Evolutionary conservation across 2,329 filamentous ascomycete genomes (phyloP).

Genomic region (Penicillium nordicum): DNA sequence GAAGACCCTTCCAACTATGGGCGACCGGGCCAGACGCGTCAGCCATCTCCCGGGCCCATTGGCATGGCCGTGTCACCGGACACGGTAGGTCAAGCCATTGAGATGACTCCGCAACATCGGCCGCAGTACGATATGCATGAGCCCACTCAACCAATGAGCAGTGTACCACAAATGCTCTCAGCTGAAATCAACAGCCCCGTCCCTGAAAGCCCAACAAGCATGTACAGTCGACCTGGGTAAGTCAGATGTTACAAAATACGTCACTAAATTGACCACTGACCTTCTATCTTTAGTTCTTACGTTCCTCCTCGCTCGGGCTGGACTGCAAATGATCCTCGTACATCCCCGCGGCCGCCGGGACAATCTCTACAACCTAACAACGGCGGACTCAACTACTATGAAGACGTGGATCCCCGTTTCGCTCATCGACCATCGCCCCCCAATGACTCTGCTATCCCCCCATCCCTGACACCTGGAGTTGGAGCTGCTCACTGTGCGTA

Average conservation of each 20-base stretch:
- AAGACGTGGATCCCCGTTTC: slow-evolving; percentile 90
- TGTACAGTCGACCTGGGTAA: slow-evolving; percentile 72
- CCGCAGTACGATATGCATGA: slow-evolving; percentile 30
- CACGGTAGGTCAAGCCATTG: slow-evolving; percentile 63
- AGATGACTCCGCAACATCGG: slow-evolving; percentile 72
- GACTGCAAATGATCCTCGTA: slow-evolving; percentile 23
- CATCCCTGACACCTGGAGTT: slow-evolving; percentile 40
- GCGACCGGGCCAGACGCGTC: slow-evolving; percentile 18
- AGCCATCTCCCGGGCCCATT: slow-evolving; percentile 33
- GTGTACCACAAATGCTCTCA: slow-evolving; percentile 27
- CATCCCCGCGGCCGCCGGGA: slow-evolving; percentile 12
- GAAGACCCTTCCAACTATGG: slow-evolving; percentile 27
- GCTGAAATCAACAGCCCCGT: slow-evolving; percentile 25
- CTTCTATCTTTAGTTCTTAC: slow-evolving; percentile 30
- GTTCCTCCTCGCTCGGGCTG: slow-evolving; percentile 47
- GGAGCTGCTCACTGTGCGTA: slow-evolving; percentile 37
- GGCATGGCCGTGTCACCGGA: slow-evolving; percentile 38
- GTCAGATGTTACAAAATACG: slow-evolving; percentile 31
- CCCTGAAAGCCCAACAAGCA: slow-evolving; percentile 63
- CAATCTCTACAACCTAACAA: slow-evolving; percentile 9
- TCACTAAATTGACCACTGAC: slow-evolving; percentile 14
- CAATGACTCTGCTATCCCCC: slow-evolving; percentile 29
- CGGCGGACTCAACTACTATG: slow-evolving; percentile 64
- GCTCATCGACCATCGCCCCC: slow-evolving; percentile 43
- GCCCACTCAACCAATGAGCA: slow-evolving; percentile 34